A percentile compares a stretch with the other conserved stretches of the same genome.
Evolutionary conservation across 495 filamentous ascomycete genomes (phyloP).

Genomic region (Extremus antarcticus): DNA sequence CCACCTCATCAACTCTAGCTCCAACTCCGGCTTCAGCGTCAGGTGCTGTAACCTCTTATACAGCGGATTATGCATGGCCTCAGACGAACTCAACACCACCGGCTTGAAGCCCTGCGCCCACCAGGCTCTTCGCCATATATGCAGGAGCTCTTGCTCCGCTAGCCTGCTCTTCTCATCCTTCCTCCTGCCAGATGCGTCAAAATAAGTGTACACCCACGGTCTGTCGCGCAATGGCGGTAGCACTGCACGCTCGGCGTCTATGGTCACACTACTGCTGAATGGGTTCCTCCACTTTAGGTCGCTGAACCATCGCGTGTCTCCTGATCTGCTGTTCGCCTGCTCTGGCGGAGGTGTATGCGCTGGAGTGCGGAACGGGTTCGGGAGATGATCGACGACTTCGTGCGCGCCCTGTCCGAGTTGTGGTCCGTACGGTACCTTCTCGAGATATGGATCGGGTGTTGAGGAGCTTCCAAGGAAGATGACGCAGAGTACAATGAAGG

Average conservation of each 20-base stretch:
- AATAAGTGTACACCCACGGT: constrained; percentile 85
- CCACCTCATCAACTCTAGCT: constrained; percentile 71
- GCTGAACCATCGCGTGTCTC: constrained; percentile 71
- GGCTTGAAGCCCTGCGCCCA: constrained; percentile 88
- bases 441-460: constrained; percentile 3
- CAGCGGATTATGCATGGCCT: constrained; percentile 75
- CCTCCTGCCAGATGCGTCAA: constrained; percentile 54
- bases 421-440: constrained; percentile 12
- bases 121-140: constrained; percentile 87
- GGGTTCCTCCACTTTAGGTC: constrained; percentile 83
- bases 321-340: constrained; percentile 67
- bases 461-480: constrained; percentile 16
- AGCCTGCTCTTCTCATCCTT: constrained; percentile 49
- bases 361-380: constrained; percentile 48
- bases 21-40: constrained; percentile 43
- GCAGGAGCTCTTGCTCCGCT: constrained; percentile 66
- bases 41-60: constrained; percentile 58
- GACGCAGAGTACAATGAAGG: constrained; percentile 16
- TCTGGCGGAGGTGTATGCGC: constrained; percentile 60
- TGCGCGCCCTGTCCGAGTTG: constrained; percentile 10
- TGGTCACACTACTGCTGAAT: constrained; percentile 74
- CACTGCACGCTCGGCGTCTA: constrained; percentile 77
- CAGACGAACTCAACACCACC: constrained; percentile 64
- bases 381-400: constrained; percentile 10
- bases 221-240: constrained; percentile 67